Conservation (phyloP, 345 rosid species). For the Hibiscus trionum region DNA sequence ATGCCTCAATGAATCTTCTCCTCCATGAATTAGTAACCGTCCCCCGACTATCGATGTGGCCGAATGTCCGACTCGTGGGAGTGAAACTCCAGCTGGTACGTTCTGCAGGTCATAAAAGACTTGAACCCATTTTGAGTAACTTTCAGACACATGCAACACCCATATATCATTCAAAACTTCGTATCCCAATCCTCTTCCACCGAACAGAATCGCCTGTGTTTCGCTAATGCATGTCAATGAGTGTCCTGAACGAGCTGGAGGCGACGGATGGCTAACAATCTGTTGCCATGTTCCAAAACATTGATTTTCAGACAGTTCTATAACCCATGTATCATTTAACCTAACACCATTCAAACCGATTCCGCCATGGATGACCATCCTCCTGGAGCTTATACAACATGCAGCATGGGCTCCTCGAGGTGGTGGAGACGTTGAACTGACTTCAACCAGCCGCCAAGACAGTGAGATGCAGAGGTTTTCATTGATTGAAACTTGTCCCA, state of each 20-base stretch:
- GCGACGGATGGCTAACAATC: constrained; percentile 47
- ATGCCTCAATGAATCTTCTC: constrained; percentile 77
- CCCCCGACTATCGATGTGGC: constrained; percentile 71
- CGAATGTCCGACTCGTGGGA: constrained; percentile 95
- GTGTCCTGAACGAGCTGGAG: constrained; percentile 94
- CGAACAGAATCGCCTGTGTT: constrained; percentile 53
- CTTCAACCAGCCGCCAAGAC: constrained; percentile 62
- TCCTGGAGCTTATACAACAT: constrained; percentile 50
- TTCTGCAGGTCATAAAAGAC: constrained; percentile 44
- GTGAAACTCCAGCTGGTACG: constrained; percentile 46
- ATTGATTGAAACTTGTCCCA: constrained; percentile 44
- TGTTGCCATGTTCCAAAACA: constrained; percentile 56
- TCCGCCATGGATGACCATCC: constrained; percentile 84
- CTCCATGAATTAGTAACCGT: constrained; percentile 69
- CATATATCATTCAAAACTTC: constrained; percentile 83
- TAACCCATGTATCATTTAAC: constrained; percentile 76
- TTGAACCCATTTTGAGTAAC: constrained; percentile 51
- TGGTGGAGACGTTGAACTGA: constrained; percentile 52
- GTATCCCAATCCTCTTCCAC: constrained; percentile 84
- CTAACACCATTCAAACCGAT: constrained; percentile 66
- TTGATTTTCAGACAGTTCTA: constrained; percentile 60
- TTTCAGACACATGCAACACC: constrained; percentile 51
- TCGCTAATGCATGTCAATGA: constrained; percentile 62
- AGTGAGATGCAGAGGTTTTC: constrained; percentile 37
- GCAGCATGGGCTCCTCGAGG: constrained; percentile 96